Evolutionary conservation across 2,329 filamentous ascomycete species (phyloP).

Genomic region (Keithomyces neogunnii): DNA sequence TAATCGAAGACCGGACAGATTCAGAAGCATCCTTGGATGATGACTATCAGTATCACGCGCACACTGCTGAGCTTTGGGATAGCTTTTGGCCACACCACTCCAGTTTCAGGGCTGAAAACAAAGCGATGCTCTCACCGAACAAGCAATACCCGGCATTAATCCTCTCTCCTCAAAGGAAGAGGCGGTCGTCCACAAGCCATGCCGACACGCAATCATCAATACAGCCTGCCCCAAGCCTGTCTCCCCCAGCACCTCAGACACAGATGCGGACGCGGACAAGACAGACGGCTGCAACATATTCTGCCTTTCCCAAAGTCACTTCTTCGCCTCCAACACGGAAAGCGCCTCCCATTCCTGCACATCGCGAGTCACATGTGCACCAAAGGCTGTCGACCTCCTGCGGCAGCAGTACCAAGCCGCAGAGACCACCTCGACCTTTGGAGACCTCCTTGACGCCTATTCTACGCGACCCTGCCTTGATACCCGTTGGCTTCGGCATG

Average conservation of each 20-base stretch:
- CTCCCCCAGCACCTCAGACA: conserved; percentile 3
- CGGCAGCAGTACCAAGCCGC: conserved; percentile 13
- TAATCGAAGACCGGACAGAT: conserved; percentile 42
- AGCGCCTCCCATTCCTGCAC: background rate
- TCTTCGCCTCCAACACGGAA: conserved; percentile 2
- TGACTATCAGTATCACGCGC: conserved; percentile 38
- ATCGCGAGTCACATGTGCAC: background rate
- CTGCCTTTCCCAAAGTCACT: conserved; percentile 30
- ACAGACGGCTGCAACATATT: conserved; percentile 26
- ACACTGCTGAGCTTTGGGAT: conserved; percentile 40
- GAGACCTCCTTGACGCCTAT: conserved; percentile 16
- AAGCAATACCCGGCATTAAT: conserved; percentile 25
- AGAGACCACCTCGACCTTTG: conserved; percentile 20
- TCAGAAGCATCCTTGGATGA: conserved; percentile 44
- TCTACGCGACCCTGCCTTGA: conserved; percentile 8
- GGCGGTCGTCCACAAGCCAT: background rate
- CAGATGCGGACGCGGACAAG: conserved; percentile 5
- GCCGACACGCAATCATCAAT: conserved; percentile 12
- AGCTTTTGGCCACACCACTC: conserved; percentile 32
- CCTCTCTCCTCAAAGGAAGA: conserved; percentile 17
- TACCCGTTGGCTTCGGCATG: conserved; percentile 1
- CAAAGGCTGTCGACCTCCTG: background rate
- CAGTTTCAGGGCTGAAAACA: conserved; percentile 3
- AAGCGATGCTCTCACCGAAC: conserved; percentile 9
- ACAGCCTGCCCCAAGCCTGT: conserved; percentile 18